Conservation (phyloP, 1,139 yeast species). For the Geotrichum restrictum region DNA sequence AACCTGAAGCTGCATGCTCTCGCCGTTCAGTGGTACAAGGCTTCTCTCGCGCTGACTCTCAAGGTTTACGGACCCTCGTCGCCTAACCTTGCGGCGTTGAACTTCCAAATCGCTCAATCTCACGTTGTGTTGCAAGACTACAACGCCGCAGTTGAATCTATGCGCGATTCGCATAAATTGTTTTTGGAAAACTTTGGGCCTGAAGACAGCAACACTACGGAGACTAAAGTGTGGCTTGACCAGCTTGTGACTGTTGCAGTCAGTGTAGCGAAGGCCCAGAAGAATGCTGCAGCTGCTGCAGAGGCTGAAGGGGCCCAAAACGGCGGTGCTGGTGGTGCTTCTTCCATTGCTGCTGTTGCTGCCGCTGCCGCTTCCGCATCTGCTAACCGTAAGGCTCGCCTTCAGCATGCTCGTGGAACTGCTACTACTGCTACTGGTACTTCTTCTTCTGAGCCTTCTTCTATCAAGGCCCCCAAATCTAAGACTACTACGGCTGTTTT, state of each 20-base stretch:
- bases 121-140: constrained; percentile 53
- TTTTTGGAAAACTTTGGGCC: constrained; percentile 59
- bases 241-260: constrained; percentile 44
- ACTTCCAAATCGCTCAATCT: constrained; percentile 65
- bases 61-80: constrained; percentile 55
- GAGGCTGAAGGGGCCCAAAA: constrained; percentile 5
- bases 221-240: constrained; percentile 59
- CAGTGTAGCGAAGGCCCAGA: constrained; percentile 28
- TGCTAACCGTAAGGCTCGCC: constrained; percentile 20
- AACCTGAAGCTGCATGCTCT: constrained; percentile 48
- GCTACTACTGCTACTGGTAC: constrained; percentile 11
- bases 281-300: constrained; percentile 20
- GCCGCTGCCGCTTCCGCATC: constrained; percentile 18
- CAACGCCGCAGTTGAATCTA: constrained; percentile 53
- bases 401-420: constrained; percentile 12
- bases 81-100: constrained; percentile 55
- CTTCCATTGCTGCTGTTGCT: constrained; percentile 21
- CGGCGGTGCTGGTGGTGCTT: too few species aligned
- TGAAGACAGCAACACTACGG: constrained; percentile 58
- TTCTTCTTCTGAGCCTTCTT: constrained; percentile 5
- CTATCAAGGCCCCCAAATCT: neutral
- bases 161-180: constrained; percentile 50
- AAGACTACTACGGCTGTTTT: constrained; percentile 21
- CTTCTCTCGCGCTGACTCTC: constrained; percentile 48
- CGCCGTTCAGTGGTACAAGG: constrained; percentile 50